phyloP scores from a whole-genome alignment of 2,329 filamentous ascomycete species.

The Colletotrichum endophyticum region DNA sequence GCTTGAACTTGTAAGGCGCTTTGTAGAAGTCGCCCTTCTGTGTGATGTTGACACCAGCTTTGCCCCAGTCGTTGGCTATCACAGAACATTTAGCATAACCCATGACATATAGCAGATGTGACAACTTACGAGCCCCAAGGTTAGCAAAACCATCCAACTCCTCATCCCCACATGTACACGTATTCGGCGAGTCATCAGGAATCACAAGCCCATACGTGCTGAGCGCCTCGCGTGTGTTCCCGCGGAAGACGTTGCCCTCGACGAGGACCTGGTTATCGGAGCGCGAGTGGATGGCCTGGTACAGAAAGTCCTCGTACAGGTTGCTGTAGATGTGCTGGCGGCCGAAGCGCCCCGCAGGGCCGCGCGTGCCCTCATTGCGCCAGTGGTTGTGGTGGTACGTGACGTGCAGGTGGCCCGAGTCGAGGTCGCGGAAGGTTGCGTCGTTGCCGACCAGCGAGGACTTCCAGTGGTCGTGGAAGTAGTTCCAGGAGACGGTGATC shows the following conservation, averaged over 20 bases:
- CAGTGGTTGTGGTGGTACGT: slow-evolving; percentile 57
- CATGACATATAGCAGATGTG: slow-evolving; percentile 15
- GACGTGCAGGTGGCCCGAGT: slow-evolving; percentile 48
- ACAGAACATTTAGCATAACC: slow-evolving; percentile 1
- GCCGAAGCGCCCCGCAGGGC: slow-evolving; percentile 53
- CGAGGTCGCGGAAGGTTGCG: slow-evolving; percentile 41
- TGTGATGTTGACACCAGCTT: slow-evolving; percentile 55
- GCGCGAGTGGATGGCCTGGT: slow-evolving; percentile 54
- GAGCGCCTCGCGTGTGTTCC: slow-evolving; percentile 52
- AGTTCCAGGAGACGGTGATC: slow-evolving; percentile 53
- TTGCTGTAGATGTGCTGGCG: slow-evolving; percentile 56
- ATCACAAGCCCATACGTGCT: slow-evolving; percentile 60
- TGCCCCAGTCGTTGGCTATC: slow-evolving; percentile 50
- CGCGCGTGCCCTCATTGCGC: slow-evolving; percentile 49
- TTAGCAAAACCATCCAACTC: slow-evolving; percentile 61
- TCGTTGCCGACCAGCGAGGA: slow-evolving; percentile 48
- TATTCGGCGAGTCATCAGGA: slow-evolving; percentile 60
- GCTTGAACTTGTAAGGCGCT: slow-evolving; percentile 52
- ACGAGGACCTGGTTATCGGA: slow-evolving; percentile 54
- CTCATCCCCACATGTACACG: slow-evolving; percentile 54
- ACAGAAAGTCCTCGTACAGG: slow-evolving; percentile 49
- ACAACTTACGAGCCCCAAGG: slow-evolving; percentile 51
- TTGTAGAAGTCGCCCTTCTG: slow-evolving; percentile 52
- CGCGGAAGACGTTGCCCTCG: slow-evolving; percentile 52
- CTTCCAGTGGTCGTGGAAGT: slow-evolving; percentile 52